A percentile compares a stretch with the other conserved stretches of the same genome.
Conservation (phyloP, 78 protist genomes). For the Monocercomonoides exilis region DNA sequence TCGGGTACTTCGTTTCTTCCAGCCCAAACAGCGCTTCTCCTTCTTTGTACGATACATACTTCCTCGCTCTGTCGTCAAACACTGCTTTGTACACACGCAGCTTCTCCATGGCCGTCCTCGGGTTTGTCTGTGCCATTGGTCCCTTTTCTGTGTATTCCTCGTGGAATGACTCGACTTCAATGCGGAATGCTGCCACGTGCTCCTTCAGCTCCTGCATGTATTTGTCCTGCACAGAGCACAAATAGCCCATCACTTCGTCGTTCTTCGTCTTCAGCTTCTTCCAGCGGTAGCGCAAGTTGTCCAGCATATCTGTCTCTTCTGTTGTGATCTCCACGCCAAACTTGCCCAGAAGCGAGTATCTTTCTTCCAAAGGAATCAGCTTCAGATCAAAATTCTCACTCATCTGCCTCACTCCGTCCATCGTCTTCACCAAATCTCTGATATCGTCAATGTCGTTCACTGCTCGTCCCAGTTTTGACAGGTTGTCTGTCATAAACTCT, state of each 20-base stretch:
- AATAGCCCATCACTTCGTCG: neutral
- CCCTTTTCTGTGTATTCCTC: conserved; percentile 55
- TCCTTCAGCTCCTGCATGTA: conserved; percentile 11
- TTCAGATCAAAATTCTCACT: conserved; percentile 40
- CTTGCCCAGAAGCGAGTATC: conserved; percentile 43
- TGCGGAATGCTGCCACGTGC: conserved; percentile 24
- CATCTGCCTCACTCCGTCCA: conserved; percentile 39
- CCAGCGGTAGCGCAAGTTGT: conserved; percentile 48
- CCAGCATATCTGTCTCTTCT: conserved; percentile 54
- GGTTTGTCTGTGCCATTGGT: conserved; percentile 59
- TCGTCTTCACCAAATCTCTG: conserved; percentile 34
- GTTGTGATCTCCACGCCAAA: conserved; percentile 35
- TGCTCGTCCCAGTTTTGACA: conserved; percentile 19
- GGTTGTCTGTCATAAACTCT: conserved; percentile 23
- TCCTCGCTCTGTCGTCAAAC: conserved; percentile 60
- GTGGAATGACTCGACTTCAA: conserved; percentile 33
- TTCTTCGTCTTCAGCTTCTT: conserved; percentile 25
- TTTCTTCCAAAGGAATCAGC: conserved; percentile 51
- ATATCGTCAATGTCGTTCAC: conserved; percentile 30
- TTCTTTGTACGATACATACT: conserved; percentile 40
- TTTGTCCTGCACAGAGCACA: conserved; percentile 13
- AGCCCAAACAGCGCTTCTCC: conserved; percentile 81
- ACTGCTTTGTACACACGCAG: conserved; percentile 56
- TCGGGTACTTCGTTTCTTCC: conserved; percentile 57
- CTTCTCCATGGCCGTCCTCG: conserved; percentile 60